Evolutionary conservation across 257 asterid genomes (phyloP).

Genomic region (Nicotiana sylvestris): DNA sequence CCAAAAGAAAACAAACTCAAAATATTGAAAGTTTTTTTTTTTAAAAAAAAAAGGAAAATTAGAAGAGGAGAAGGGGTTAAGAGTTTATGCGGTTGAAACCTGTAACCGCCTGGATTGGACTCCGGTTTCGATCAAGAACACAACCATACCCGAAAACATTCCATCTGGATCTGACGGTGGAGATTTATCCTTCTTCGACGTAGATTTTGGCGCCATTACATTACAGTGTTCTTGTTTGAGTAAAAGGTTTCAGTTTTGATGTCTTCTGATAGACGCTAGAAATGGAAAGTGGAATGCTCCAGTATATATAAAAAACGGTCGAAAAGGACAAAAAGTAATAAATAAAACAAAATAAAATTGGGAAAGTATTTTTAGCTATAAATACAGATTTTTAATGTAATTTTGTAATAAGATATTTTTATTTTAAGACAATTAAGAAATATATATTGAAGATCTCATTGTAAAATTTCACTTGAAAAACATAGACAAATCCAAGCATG

Average conservation of each 20-base stretch:
- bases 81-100: conserved; percentile 28
- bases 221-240: not conserved
- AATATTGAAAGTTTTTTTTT: not conserved
- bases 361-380: no score
- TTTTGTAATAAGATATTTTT: no score
- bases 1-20: not conserved
- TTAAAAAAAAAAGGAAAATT: not conserved
- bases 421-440: no score
- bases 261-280: not conserved
- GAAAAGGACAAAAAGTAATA: not conserved
- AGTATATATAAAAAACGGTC: not conserved
- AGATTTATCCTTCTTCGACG: conserved; percentile 32
- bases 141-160: conserved; percentile 68
- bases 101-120: conserved; percentile 72
- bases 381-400: no score
- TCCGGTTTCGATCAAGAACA: conserved; percentile 47
- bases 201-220: conserved; percentile 60
- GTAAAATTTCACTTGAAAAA: no score
- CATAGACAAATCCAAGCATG: no score
- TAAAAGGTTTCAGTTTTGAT: not conserved
- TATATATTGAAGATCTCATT: no score
- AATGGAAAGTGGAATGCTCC: not conserved
- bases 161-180: conserved; percentile 77
- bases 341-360: not conserved
- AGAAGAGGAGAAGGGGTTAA: not conserved